Base-by-base conservation (phyloP, 345 rosid genomes). In the Crucihimalaya himalaica region DNA sequence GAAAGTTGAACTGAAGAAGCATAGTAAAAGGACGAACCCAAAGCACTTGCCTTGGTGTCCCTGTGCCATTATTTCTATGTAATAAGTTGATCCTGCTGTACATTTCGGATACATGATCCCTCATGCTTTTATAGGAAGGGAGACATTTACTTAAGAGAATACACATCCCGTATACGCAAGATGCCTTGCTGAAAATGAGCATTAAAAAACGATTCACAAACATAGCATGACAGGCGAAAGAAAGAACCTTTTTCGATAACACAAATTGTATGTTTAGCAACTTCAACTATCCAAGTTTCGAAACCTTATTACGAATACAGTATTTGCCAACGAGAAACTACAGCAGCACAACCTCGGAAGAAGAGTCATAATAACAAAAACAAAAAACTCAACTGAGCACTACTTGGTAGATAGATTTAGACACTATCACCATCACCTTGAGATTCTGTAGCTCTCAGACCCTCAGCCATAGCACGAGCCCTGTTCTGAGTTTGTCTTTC, bases 401-500 rank as follows among this genome's bases (percentile, higher is more conserved):
- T 57, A 40, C 27, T 19, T 20, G 43, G 32, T 1, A 11, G 20
- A 43, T n/a, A 68, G 50, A 61, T 63, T 81, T 80, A 85, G 60
- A 51, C 82, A 68, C 69, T 72, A 42, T 83, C 92, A 4, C 58
- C 80, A 11, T 54, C 71, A 45, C 85, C 87, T 58, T 85, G 84
- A 37, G 83, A 78, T 32, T 87, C 92, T 11, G 82, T 71, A 42
- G 86, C 84, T 72, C 78, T 78, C 61, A 90, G 65, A 74, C 87
- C 74, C 79, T 87, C 92, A 48, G 91, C 89, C 72, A 86, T 64
- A 85, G 84, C 83, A 68, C 81, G 82, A 3, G 82, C 77, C 67
- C 90, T 82, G 84, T 87, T 90, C 85, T 87, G 90, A 29, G 80
- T 79, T 81, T 90, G 93, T 73, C 97, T 88, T 34, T 93, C 92